Conservation (phyloP, 352 stramenopile species). For the Phytopythium cucurbitacearum region DNA sequence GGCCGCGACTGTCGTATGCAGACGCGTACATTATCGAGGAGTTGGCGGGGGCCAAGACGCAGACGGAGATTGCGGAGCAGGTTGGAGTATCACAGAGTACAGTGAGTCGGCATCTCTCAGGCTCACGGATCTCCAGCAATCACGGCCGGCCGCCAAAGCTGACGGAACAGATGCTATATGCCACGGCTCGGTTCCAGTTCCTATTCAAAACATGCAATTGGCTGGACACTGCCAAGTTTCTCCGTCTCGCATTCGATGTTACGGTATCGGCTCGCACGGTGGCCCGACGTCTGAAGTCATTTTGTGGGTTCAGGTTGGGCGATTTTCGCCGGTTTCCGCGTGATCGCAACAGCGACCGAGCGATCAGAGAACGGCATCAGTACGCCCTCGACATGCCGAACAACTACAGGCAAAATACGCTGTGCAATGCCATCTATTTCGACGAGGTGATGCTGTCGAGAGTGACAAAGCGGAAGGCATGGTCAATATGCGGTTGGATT, state of each 20-base stretch:
- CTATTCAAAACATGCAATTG: background rate
- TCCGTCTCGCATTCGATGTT: background rate
- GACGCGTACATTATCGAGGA: background rate
- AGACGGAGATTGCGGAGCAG: background rate
- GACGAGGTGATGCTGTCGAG: background rate
- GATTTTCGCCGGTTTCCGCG: background rate
- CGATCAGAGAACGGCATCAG: background rate
- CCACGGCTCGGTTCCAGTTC: background rate
- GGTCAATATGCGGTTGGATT: background rate
- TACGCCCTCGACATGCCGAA: background rate
- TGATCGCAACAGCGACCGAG: background rate
- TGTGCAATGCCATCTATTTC: conserved; percentile 1
- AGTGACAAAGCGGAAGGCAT: background rate
- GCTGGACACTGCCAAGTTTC: background rate
- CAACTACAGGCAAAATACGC: conserved; percentile 1
- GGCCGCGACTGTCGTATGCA: background rate
- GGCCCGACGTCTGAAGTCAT: background rate
- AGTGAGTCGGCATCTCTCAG: background rate
- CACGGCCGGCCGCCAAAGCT: background rate
- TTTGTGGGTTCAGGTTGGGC: background rate
- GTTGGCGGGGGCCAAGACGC: background rate
- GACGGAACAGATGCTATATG: background rate
- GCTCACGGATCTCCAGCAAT: no score
- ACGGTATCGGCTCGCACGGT: background rate
- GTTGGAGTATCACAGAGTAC: background rate